These are phyloP conservation scores for Lepidopterella palustris DNA, from an alignment of 495 filamentous ascomycete genomes.

Conservation along the genomic window DNA sequence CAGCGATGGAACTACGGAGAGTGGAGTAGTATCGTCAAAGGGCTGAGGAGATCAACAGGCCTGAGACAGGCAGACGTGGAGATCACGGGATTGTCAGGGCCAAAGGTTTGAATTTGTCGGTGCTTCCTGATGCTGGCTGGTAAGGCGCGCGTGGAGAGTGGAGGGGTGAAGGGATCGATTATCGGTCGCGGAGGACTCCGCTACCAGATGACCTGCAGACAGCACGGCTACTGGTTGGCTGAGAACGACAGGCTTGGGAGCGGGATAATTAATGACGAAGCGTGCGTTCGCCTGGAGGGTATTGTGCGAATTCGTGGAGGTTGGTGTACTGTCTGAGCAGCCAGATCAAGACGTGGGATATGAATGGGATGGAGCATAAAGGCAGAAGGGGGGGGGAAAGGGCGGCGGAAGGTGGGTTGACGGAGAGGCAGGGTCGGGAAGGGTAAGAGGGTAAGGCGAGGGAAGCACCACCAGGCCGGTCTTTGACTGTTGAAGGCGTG, in stretches of 20 bases:
- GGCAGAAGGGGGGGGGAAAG: neutral
- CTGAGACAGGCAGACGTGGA: neutral
- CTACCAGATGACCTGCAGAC: slow-evolving; percentile 26
- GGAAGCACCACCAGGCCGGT: no score
- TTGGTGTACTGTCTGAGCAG: no score
- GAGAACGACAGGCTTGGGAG: no score
- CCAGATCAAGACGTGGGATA: slow-evolving; percentile 18
- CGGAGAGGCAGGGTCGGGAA: no score
- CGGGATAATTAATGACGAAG: slow-evolving; percentile 4
- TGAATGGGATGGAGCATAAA: no score
- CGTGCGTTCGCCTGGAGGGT: no score
- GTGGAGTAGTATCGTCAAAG: neutral
- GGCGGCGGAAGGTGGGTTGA: no score
- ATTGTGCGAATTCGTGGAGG: no score
- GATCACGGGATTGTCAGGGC: slow-evolving; percentile 8
- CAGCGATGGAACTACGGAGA: neutral
- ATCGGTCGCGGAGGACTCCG: slow-evolving; percentile 23
- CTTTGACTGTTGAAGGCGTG: no score
- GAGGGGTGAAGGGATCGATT: slow-evolving; percentile 4
- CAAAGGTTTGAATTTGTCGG: neutral
- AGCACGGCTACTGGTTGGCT: slow-evolving; percentile 9
- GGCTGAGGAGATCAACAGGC: neutral
- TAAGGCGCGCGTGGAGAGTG: slow-evolving; percentile 15
- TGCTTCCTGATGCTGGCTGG: neutral
- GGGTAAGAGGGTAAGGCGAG: no score